Evolutionary conservation across 257 asterid species (phyloP), one percentile per base, ranked within the genome.

Genomic region (Mentha longifolia): DNA sequence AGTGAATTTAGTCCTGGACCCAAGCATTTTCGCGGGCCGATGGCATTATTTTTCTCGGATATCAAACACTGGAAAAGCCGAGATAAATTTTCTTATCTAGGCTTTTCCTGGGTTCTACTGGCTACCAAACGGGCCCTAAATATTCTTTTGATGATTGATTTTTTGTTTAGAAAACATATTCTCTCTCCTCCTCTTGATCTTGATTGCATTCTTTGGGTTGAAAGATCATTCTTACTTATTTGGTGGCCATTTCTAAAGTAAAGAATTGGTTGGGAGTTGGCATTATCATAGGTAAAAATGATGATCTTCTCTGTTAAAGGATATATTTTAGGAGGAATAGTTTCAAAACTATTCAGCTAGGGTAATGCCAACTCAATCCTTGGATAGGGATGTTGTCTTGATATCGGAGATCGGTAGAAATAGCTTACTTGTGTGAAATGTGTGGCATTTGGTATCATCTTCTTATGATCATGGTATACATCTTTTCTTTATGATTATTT

Each of bases 381-480:
- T 46, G 50, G 7, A 13, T 60, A 22, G 45, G 68, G 10, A 39
- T 35, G 31, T 31, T 17, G 17, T 43, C 52, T 43, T 69, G 61
- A 76, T 31, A 68, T 54, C 61, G 12, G 52, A 42, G 28, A 25
- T 31, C 16, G 6, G 6, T 51, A 65, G 15, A 42, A 58, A 25
- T 35, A 20, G 50, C 45, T 31, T 47, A 31, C 70, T 15, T 9
- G 77, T 35, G 72, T 28, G 31, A 28, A 28, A 28, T 47, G 42
- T 56, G 35, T 19, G 57, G 49, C 50, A n/a, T 62, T 39, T 51
- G n/a, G 58, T 28, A 39, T 15, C 10, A 30, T 62, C 14, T 62
- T 43, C 20, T 69, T 61, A 69, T 63, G 61, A 28, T 43, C 61
- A 54, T 56, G 30, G 39, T 47, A 46, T 61, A 41, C 4, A 2